Percentiles rank a stretch among this genome's conserved stretches.
Evolutionary conservation across 75 land plant species (phyloP).

Genomic region (Cunninghamia lanceolata): DNA sequence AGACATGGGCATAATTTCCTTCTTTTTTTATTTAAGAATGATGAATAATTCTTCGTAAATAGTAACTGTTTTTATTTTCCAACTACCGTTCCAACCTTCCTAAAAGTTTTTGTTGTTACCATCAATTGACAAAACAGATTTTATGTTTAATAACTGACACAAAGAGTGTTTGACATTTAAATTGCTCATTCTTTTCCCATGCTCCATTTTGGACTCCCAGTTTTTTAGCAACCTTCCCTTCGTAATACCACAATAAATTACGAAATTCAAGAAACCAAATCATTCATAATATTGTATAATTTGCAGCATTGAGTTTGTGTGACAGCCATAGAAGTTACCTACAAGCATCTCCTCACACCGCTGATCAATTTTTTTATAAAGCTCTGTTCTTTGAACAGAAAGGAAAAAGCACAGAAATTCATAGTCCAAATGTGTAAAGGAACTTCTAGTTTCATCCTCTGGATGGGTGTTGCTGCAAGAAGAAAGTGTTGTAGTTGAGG

Average conservation of each 20-base stretch:
- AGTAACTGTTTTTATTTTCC: not conserved
- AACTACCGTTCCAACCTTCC: not conserved
- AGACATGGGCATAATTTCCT: not conserved
- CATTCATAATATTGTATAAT: not conserved
- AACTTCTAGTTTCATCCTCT: slow-evolving; percentile 5
- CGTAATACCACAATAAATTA: not conserved
- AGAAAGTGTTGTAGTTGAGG: slow-evolving; percentile 12
- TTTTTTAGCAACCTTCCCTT: not conserved
- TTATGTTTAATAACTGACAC: not conserved
- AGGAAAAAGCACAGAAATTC: slow-evolving; percentile 87
- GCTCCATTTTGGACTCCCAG: not conserved
- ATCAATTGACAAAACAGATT: not conserved
- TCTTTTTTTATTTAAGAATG: not conserved
- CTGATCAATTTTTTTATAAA: slow-evolving; percentile 74
- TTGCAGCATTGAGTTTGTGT: not conserved
- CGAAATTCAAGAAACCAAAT: not conserved
- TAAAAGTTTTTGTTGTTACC: not conserved
- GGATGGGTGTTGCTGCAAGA: slow-evolving; percentile 6
- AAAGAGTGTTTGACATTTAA: not conserved
- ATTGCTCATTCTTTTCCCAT: not conserved
- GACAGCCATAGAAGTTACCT: slow-evolving; percentile 31
- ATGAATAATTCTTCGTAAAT: not conserved
- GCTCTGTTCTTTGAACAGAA: slow-evolving; percentile 56
- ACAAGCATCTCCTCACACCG: slow-evolving; percentile 94
- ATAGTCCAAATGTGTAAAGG: slow-evolving; percentile 58